These are phyloP conservation scores for Mycena floridula DNA, from an alignment of 768 basidiomycete species.

Conservation along the genomic window DNA sequence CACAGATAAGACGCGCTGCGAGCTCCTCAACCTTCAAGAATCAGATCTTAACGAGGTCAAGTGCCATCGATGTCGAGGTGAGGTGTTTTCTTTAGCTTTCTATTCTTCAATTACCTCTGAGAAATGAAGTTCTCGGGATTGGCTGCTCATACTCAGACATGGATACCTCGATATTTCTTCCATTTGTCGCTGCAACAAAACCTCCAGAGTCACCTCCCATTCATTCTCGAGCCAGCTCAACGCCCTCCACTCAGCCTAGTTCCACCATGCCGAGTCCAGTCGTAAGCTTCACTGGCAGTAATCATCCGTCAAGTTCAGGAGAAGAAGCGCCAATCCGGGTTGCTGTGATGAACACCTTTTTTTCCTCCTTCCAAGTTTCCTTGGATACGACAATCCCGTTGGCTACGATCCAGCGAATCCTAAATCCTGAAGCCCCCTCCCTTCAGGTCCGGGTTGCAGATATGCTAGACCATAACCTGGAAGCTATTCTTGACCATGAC, in stretches of 20 bases:
- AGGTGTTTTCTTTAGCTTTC: too few species aligned
- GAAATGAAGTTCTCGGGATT: constrained; percentile 31
- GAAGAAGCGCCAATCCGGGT: too few species aligned
- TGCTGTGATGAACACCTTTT: too few species aligned
- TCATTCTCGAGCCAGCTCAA: neutral
- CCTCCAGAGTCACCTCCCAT: too few species aligned
- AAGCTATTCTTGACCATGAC: constrained; percentile 22
- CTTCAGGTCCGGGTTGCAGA: constrained; percentile 11
- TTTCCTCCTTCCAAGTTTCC: neutral
- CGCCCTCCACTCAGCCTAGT: neutral
- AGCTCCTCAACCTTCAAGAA: constrained; percentile 36
- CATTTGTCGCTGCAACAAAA: neutral
- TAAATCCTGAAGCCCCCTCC: constrained; percentile 11
- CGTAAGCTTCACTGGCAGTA: neutral
- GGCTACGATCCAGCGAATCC: constrained; percentile 12
- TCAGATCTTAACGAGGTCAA: constrained; percentile 17
- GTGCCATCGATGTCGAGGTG: constrained; percentile 37
- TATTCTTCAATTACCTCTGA: too few species aligned
- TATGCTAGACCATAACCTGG: constrained; percentile 18
- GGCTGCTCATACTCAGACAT: constrained; percentile 32
- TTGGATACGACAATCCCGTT: neutral
- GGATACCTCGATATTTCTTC: constrained; percentile 6
- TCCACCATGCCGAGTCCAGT: neutral
- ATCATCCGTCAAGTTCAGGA: too few species aligned
- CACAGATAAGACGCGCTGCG: constrained; percentile 39